phyloP scores from a whole-genome alignment of 805 yeast genomes.

The Wickerhamiella hasegawae region DNA sequence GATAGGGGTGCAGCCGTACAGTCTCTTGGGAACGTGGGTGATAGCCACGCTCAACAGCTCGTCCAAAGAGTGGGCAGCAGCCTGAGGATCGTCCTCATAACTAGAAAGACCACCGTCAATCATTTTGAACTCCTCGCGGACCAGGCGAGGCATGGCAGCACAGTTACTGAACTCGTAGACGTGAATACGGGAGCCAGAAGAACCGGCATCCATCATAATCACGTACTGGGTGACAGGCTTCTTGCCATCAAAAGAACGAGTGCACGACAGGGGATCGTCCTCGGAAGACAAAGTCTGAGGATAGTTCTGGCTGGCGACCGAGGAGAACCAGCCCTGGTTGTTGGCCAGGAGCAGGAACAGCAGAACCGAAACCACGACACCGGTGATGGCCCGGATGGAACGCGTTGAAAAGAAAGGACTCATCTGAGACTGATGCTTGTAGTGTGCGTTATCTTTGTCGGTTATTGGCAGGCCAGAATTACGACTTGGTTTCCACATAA shows the following conservation, averaged over 20 bases:
- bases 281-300: not conserved
- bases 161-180: slow-evolving; percentile 85
- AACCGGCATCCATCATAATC: slow-evolving; percentile 94
- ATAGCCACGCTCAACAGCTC: slow-evolving; percentile 65
- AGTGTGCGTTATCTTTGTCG: slow-evolving; percentile 8
- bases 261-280: slow-evolving; percentile 14
- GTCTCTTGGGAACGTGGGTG: slow-evolving; percentile 53
- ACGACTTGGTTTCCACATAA: slow-evolving; percentile 6
- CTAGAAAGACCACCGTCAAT: slow-evolving; percentile 83
- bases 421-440: slow-evolving; percentile 4
- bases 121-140: slow-evolving; percentile 75
- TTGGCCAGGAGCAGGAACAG: slow-evolving; percentile 5
- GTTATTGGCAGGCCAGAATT: slow-evolving; percentile 5
- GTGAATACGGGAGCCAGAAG: slow-evolving; percentile 93
- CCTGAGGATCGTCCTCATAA: slow-evolving; percentile 50
- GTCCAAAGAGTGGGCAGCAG: slow-evolving; percentile 85
- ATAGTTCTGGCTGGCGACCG: not conserved
- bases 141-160: slow-evolving; percentile 61
- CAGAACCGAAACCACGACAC: slow-evolving; percentile 5
- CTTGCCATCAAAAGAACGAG: slow-evolving; percentile 24
- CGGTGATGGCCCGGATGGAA: slow-evolving; percentile 6
- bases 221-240: slow-evolving; percentile 45
- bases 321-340: not conserved
- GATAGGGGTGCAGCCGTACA: slow-evolving; percentile 73
- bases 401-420: slow-evolving; percentile 4